Percentiles rank a stretch among this genome's conserved stretches.
Conservation (phyloP, 2,329 filamentous ascomycete species). For the Dothistroma septosporum region DNA sequence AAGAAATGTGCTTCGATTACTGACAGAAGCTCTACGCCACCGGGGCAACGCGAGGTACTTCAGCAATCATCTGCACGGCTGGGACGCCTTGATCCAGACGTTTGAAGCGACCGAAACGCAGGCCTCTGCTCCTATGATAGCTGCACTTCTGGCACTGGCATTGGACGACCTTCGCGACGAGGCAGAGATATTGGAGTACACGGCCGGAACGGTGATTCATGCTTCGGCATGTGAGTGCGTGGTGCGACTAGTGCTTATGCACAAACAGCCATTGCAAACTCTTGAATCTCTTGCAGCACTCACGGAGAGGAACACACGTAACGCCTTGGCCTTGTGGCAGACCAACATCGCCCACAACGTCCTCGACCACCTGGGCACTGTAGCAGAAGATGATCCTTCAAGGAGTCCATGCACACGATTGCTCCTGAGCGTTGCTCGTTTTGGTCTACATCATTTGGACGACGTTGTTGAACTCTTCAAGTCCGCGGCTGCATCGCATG, state of each 20-base stretch:
- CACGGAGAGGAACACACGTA: conserved; percentile 10
- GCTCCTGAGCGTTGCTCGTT: conserved; percentile 55
- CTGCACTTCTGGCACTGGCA: neutral
- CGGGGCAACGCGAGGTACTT: conserved; percentile 87
- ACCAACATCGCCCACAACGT: conserved; percentile 10
- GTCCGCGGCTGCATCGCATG: conserved; percentile 49
- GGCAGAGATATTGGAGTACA: neutral
- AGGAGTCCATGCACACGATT: neutral
- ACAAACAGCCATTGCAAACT: neutral
- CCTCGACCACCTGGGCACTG: conserved; percentile 11
- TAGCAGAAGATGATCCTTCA: neutral
- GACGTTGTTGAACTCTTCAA: conserved; percentile 74
- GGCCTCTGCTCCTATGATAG: neutral
- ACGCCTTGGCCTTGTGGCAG: conserved; percentile 25
- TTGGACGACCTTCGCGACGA: neutral
- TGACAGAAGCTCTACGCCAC: conserved; percentile 74
- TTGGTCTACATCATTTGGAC: conserved; percentile 75
- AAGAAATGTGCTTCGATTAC: conserved; percentile 42
- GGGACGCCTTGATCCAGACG: conserved; percentile 69
- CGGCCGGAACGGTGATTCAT: neutral
- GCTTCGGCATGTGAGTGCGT: neutral
- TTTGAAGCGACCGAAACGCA: conserved; percentile 51
- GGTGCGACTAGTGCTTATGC: neutral
- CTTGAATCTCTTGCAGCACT: neutral
- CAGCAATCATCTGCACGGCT: conserved; percentile 69